These are phyloP conservation scores for Xerocomellus intermedius DNA, from an alignment of 768 basidiomycete species.

Conservation along the genomic window DNA sequence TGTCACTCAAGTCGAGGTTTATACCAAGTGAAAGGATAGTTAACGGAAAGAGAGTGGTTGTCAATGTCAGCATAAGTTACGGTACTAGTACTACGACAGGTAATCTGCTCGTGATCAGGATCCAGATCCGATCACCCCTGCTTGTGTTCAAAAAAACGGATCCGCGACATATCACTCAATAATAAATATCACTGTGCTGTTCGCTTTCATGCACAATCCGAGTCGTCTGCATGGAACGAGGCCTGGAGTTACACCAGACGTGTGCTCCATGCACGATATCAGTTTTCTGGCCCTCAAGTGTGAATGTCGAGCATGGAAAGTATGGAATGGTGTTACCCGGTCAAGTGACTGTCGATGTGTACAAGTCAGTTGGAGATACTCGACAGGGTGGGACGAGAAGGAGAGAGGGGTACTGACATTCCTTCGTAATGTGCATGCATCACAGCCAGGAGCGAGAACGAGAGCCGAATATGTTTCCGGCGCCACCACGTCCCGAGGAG, in stretches of 20 bases:
- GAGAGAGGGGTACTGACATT: slow-evolving; percentile 37
- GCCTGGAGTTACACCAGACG: not conserved
- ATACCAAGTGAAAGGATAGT: no score
- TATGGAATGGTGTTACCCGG: slow-evolving; percentile 34
- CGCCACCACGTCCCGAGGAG: slow-evolving; percentile 67
- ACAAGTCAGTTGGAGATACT: not conserved
- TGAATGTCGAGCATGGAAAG: not conserved
- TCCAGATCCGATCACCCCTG: no score
- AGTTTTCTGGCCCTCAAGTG: not conserved
- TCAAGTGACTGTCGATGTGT: slow-evolving; percentile 49
- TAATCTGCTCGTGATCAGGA: no score
- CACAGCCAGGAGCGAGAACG: slow-evolving; percentile 46
- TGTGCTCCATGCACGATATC: not conserved
- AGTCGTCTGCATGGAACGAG: no score
- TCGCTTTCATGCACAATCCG: not conserved
- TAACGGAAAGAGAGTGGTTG: no score
- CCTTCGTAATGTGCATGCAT: slow-evolving; percentile 38
- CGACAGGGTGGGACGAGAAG: no score
- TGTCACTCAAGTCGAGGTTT: no score
- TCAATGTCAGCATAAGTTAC: no score
- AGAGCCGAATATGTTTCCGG: slow-evolving; percentile 52
- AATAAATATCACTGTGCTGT: not conserved
- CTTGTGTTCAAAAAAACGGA: no score
- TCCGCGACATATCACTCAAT: not conserved
- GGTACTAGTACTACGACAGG: no score